phyloP scores from a whole-genome alignment of 371 early-diverging fungal species.

The Phascolomyces articulosus region DNA sequence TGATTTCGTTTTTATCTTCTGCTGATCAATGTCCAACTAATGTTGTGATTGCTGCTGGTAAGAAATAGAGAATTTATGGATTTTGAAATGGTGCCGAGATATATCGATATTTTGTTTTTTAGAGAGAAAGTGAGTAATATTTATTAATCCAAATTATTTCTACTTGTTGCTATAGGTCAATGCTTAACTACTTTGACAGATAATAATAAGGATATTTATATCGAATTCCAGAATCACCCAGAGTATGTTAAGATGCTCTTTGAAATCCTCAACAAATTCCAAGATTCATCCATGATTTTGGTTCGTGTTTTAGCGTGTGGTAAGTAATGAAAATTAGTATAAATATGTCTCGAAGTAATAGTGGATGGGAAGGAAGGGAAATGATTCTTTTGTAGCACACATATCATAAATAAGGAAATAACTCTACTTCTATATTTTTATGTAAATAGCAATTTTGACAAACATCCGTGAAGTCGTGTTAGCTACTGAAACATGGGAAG shows the following conservation, averaged over 20 bases:
- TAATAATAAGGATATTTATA: slow-evolving; percentile 68
- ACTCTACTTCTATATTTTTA: background rate
- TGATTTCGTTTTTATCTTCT: slow-evolving; percentile 68
- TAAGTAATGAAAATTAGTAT: slow-evolving; percentile 16
- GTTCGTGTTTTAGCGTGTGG: slow-evolving; percentile 63
- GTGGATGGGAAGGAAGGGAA: background rate
- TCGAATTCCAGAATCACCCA: slow-evolving; percentile 62
- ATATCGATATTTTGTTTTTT: no score
- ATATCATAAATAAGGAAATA: no score
- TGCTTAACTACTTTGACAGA: slow-evolving; percentile 85
- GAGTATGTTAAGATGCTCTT: slow-evolving; percentile 58
- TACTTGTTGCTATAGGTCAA: slow-evolving; percentile 77
- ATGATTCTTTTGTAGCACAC: background rate
- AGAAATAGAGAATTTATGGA: no score
- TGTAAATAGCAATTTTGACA: slow-evolving; percentile 37
- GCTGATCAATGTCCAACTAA: slow-evolving; percentile 64
- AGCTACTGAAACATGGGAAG: slow-evolving; percentile 37
- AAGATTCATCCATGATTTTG: slow-evolving; percentile 45
- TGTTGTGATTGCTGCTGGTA: slow-evolving; percentile 74
- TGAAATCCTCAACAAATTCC: slow-evolving; percentile 44
- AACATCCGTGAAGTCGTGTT: slow-evolving; percentile 46
- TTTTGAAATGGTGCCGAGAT: no score
- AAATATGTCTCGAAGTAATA: background rate
- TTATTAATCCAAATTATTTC: no score
- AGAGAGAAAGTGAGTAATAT: no score